These are phyloP conservation scores for Teunomyces tritomae DNA, from an alignment of 805 yeast genomes.

Conservation along the genomic window DNA sequence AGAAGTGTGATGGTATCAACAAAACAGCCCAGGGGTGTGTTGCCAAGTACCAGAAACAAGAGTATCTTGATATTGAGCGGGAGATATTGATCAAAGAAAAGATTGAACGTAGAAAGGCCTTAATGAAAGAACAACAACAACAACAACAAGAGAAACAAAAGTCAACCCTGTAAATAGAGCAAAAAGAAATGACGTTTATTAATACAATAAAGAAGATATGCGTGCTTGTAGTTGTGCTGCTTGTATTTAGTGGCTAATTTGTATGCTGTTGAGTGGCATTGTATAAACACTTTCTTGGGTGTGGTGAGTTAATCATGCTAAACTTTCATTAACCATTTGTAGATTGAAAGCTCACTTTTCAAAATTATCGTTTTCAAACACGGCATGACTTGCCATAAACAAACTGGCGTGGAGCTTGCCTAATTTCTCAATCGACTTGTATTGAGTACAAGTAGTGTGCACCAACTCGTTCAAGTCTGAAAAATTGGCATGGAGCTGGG, in stretches of 20 bases:
- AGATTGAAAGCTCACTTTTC: not conserved
- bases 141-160: slow-evolving; percentile 2
- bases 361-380: slow-evolving; percentile 37
- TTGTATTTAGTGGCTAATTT: too few relatives aligned
- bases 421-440: slow-evolving; percentile 47
- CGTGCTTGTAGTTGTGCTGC: too few relatives aligned
- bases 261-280: not conserved
- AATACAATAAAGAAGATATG: not conserved
- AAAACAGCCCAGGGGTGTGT: slow-evolving; percentile 64
- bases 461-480: slow-evolving; percentile 51
- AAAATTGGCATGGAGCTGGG: slow-evolving; percentile 55
- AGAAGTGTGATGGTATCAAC: slow-evolving; percentile 59
- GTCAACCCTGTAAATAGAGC: slow-evolving; percentile 1
- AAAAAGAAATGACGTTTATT: not conserved
- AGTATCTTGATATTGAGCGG: slow-evolving; percentile 67
- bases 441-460: slow-evolving; percentile 51
- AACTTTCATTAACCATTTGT: too few relatives aligned
- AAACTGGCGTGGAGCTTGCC: slow-evolving; percentile 59
- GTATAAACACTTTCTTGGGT: too few relatives aligned
- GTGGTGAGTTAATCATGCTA: too few relatives aligned
- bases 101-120: slow-evolving; percentile 29
- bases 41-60: slow-evolving; percentile 53
- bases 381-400: slow-evolving; percentile 43
- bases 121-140: slow-evolving; percentile 13
- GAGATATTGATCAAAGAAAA: slow-evolving; percentile 63